phyloP scores from a whole-genome alignment of 2,329 filamentous ascomycete genomes.

The Aspergillus novoparasiticus region DNA sequence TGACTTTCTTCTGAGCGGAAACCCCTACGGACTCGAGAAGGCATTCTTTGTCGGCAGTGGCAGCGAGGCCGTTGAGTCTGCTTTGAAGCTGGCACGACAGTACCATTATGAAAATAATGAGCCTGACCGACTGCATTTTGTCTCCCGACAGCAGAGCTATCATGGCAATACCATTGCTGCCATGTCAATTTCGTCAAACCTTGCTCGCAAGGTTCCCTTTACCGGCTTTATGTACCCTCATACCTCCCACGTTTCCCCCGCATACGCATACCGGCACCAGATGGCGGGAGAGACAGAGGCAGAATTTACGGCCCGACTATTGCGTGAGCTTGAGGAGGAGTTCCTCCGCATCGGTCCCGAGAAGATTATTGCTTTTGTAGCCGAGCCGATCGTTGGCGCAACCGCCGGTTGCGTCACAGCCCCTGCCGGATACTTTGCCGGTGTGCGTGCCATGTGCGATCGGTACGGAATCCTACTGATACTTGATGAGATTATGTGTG shows the following conservation, averaged over 20 bases:
- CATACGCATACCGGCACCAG: slow-evolving; percentile 3
- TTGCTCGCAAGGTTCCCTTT: slow-evolving; percentile 5
- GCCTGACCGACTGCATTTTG: not conserved
- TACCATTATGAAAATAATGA: slow-evolving; percentile 5
- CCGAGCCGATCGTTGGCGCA: slow-evolving; percentile 2
- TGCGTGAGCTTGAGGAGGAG: slow-evolving; percentile 4
- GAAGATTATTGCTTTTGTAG: slow-evolving; percentile 2
- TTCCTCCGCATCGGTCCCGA: slow-evolving; percentile 3
- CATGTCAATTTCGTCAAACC: not conserved
- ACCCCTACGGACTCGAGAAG: slow-evolving; percentile 2
- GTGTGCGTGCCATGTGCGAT: not conserved
- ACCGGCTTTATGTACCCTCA: not conserved
- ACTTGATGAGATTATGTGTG: slow-evolving; percentile 10
- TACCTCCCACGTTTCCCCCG: slow-evolving; percentile 4
- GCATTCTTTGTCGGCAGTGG: slow-evolving; percentile 8
- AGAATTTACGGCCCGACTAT: not conserved
- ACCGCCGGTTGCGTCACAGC: slow-evolving; percentile 7
- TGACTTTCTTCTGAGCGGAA: not conserved
- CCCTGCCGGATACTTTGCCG: not conserved
- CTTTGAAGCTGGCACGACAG: slow-evolving; percentile 7
- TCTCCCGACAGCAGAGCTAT: slow-evolving; percentile 6
- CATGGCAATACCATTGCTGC: slow-evolving; percentile 9
- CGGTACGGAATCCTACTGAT: not conserved
- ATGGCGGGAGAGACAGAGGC: not conserved
- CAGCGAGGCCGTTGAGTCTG: slow-evolving; percentile 6